Base-by-base conservation (phyloP, 805 yeast species). In the Hagleromyces aurorensis region DNA sequence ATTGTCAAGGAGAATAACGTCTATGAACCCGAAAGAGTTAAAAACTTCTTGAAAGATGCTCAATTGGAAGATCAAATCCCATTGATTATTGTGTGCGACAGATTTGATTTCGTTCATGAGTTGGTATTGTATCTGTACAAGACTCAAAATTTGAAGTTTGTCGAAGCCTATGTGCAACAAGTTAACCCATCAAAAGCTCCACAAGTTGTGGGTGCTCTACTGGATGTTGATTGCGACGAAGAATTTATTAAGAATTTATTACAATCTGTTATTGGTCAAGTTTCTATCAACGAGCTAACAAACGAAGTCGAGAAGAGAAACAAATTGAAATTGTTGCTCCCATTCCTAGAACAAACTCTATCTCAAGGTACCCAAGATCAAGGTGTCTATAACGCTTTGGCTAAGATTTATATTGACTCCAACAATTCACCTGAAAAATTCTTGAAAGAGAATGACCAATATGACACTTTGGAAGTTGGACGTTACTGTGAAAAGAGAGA, bases 401-500 rank as follows among this genome's bases (percentile, higher is more conserved):
- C 98, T 27, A 91, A 91, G 67, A 91, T 91, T 45, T 91, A 91
- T 69, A 91, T 91, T 51, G 99, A 91, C 60, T 82, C 94, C 37
- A 91, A 91, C 70, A 91, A 91, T 67, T 81, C 86, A 46, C 97
- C 99, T 20, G 99, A 91, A 59, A 86, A 85, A 60, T 91, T 91
- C 69, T 71, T 91, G 65, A 79, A 77, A 55, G 97, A 89, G 61
- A 91, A 91, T 60, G 70, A 77, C 46, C 70, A 71, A 52, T 91
- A 91, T 63, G 93, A 91, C 62, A 80, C 97, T n/a, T 66, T 83
- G 45, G 81, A 81, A 48, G 96, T 91, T 43, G 99, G 98, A 69
- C 85, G 76, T 56, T 91, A 91, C 68, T 91, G 99, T 70, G 99
- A 91, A 64, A 89, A 84, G 74, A 82, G 98, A 62, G 99, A 91